These are phyloP conservation scores for Hyphodiscus hymeniophilus DNA, from an alignment of 495 filamentous ascomycete species.

Conservation along the genomic window DNA sequence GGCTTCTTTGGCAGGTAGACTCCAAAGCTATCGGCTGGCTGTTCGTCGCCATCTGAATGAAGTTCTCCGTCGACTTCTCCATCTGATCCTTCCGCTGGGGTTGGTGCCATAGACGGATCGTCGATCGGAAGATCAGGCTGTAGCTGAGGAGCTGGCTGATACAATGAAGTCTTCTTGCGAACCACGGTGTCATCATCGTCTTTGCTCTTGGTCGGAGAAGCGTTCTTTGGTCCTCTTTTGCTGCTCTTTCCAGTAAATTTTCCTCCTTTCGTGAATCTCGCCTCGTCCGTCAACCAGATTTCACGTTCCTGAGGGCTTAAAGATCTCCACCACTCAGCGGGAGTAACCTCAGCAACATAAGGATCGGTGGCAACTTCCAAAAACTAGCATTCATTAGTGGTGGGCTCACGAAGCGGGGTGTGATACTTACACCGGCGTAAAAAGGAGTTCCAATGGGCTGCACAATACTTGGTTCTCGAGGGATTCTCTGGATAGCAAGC, in stretches of 20 bases:
- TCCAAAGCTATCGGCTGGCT: constrained; percentile 12
- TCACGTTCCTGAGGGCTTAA: neutral
- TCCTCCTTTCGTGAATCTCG: neutral
- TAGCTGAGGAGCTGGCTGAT: neutral
- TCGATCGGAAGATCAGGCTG: neutral
- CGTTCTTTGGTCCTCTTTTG: neutral
- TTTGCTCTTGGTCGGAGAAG: neutral
- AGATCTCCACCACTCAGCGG: neutral
- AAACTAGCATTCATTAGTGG: neutral
- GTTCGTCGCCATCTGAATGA: constrained; percentile 3
- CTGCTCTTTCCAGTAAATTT: neutral
- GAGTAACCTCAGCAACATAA: neutral
- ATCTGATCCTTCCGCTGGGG: neutral
- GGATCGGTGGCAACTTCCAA: neutral
- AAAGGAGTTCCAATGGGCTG: constrained; percentile 8
- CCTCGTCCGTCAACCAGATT: neutral
- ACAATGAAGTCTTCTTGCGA: constrained; percentile 1
- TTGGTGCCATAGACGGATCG: neutral
- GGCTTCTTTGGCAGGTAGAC: constrained; percentile 11
- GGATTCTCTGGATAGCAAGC: constrained; percentile 4
- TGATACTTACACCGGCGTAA: constrained; percentile 4
- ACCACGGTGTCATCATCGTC: neutral
- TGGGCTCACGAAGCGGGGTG: neutral
- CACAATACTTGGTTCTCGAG: constrained; percentile 1
- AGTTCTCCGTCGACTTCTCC: neutral